Evolutionary conservation across 2,329 filamentous ascomycete genomes (phyloP).

Genomic region (Didymosphaeria variabile): DNA sequence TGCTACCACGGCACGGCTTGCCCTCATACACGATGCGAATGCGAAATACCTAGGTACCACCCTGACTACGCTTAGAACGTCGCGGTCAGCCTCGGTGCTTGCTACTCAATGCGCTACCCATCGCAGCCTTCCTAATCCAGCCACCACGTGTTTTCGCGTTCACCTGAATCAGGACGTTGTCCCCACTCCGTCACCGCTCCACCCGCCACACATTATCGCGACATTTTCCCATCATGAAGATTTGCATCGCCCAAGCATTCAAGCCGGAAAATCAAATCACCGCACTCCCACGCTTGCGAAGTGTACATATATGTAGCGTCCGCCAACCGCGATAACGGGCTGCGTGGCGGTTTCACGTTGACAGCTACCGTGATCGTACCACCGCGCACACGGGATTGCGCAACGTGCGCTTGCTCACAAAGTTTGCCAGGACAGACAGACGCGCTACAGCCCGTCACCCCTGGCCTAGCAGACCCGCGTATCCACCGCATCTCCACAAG

Average conservation of each 20-base stretch:
- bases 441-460: not conserved
- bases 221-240: not conserved
- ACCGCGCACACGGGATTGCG: not conserved
- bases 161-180: not conserved
- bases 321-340: not conserved
- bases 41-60: too few species aligned
- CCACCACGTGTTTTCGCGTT: slow-evolving; percentile 6
- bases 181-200: not conserved
- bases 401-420: not conserved
- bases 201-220: not conserved
- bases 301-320: not conserved
- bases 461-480: not conserved
- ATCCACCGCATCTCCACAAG: not conserved
- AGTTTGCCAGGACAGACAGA: not conserved
- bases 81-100: not conserved
- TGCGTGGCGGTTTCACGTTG: not conserved
- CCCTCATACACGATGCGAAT: too few species aligned
- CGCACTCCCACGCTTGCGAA: not conserved
- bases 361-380: not conserved
- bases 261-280: not conserved
- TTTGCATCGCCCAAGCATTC: not conserved
- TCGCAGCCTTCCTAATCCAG: not conserved
- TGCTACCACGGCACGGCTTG: too few species aligned
- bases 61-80: not conserved
- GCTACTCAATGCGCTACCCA: not conserved